Evolutionary conservation across 83 land plant species (phyloP).

Genomic region (Picea abies): DNA sequence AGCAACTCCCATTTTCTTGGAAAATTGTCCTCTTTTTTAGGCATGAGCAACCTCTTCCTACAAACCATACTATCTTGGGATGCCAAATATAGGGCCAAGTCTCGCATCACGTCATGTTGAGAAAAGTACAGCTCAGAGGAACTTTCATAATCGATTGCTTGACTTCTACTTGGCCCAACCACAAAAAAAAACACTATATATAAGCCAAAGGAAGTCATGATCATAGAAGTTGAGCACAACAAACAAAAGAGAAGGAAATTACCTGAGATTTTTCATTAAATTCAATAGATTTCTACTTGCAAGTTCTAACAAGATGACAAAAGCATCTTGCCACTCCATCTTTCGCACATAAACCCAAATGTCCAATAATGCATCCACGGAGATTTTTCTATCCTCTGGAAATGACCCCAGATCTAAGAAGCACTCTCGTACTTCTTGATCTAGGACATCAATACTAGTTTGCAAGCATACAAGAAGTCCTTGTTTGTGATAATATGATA

Average conservation of each 20-base stretch:
- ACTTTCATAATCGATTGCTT: constrained; percentile 19
- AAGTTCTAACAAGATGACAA: constrained; percentile 48
- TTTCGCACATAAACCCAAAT: constrained; percentile 59
- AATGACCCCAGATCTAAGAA: constrained; percentile 64
- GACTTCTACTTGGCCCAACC: neutral
- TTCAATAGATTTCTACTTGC: constrained; percentile 1
- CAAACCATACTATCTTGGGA: constrained; percentile 14
- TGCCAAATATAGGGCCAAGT: constrained; percentile 48
- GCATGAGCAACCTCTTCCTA: constrained; percentile 49
- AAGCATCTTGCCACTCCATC: constrained; percentile 54
- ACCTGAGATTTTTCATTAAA: constrained; percentile 1
- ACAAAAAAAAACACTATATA: neutral
- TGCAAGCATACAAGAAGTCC: constrained; percentile 42
- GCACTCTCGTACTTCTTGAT: constrained; percentile 43
- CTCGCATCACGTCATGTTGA: constrained; percentile 68
- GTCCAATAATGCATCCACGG: constrained; percentile 46
- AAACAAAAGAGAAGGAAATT: neutral
- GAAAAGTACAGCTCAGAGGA: constrained; percentile 40
- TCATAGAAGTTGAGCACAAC: neutral
- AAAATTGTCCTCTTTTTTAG: constrained; percentile 36
- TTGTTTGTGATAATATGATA: constrained; percentile 31
- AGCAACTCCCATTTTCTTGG: constrained; percentile 56
- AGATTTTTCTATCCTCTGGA: constrained; percentile 62
- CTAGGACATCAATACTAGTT: constrained; percentile 33
- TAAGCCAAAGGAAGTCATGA: neutral